These are phyloP conservation scores for Tetracentron sinense DNA, from an alignment of 164 flowering plant species.

Conservation along the genomic window DNA sequence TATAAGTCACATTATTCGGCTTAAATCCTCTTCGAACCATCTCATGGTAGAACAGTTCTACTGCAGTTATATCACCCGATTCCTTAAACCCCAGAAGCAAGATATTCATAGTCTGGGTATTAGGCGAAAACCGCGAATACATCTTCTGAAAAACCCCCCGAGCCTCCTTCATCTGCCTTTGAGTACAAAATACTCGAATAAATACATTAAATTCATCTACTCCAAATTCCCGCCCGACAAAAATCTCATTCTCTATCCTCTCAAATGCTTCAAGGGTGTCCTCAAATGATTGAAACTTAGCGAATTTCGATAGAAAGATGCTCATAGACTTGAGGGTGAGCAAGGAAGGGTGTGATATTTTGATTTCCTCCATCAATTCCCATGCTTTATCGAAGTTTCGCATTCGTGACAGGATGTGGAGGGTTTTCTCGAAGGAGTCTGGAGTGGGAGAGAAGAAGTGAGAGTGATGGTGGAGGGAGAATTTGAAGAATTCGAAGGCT, in stretches of 20 bases:
- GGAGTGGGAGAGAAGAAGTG: slow-evolving; percentile 27
- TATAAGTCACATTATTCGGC: slow-evolving; percentile 53
- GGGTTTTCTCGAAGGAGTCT: slow-evolving; percentile 65
- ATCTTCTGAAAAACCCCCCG: slow-evolving; percentile 51
- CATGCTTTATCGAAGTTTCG: slow-evolving; percentile 58
- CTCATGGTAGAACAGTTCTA: slow-evolving; percentile 81
- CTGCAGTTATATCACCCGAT: slow-evolving; percentile 54
- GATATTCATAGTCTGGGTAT: slow-evolving; percentile 65
- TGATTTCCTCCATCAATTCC: slow-evolving; percentile 50
- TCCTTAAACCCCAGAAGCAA: slow-evolving; percentile 80
- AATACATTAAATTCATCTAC: slow-evolving; percentile 67
- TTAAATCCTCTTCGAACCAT: slow-evolving; percentile 72
- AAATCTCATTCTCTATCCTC: slow-evolving; percentile 52
- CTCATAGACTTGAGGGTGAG: slow-evolving; percentile 70
- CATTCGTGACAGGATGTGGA: slow-evolving; percentile 71
- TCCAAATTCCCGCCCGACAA: slow-evolving; percentile 44
- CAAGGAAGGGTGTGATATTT: slow-evolving; percentile 37
- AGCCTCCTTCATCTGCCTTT: slow-evolving; percentile 75
- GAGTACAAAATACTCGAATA: slow-evolving; percentile 62
- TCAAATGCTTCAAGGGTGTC: slow-evolving; percentile 64
- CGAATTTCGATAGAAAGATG: slow-evolving; percentile 54
- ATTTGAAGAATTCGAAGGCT: slow-evolving; percentile 68
- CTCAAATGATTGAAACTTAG: slow-evolving; percentile 54
- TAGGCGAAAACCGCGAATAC: slow-evolving; percentile 46
- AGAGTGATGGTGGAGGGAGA: slow-evolving; percentile 27